These are phyloP conservation scores for Cryptosporidium sp. DNA, from an alignment of 169 alveolate species.

Conservation along the genomic window DNA sequence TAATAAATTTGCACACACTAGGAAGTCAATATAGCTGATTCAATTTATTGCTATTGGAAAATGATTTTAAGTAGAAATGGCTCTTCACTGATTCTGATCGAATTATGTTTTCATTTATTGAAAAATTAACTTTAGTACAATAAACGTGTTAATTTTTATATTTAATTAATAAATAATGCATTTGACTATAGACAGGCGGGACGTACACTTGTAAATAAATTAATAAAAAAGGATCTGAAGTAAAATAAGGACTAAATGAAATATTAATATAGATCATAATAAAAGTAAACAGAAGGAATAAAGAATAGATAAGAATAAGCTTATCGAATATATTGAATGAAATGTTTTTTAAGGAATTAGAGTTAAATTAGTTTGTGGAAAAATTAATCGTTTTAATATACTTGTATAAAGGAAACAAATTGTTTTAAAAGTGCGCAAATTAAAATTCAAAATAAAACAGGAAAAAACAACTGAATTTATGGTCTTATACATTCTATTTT, in stretches of 20 bases:
- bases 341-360: neutral
- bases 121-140: neutral
- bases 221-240: conserved; percentile 40
- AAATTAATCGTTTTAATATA: too few relatives aligned
- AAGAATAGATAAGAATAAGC: neutral
- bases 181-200: conserved; percentile 71
- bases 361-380: neutral
- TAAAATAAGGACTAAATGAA: conserved; percentile 6
- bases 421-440: neutral
- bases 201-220: conserved; percentile 44
- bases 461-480: neutral
- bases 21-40: neutral
- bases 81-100: too few relatives aligned
- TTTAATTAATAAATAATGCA: neutral
- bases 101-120: neutral
- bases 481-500: neutral
- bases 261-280: neutral
- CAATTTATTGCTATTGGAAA: neutral
- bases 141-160: neutral
- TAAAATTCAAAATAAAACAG: neutral
- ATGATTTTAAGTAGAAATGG: neutral
- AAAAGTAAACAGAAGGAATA: neutral
- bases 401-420: neutral
- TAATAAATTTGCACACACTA: neutral
- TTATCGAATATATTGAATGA: neutral